phyloP scores from a whole-genome alignment of 2,329 filamentous ascomycete genomes.

The Fusarium fujikuroi region DNA sequence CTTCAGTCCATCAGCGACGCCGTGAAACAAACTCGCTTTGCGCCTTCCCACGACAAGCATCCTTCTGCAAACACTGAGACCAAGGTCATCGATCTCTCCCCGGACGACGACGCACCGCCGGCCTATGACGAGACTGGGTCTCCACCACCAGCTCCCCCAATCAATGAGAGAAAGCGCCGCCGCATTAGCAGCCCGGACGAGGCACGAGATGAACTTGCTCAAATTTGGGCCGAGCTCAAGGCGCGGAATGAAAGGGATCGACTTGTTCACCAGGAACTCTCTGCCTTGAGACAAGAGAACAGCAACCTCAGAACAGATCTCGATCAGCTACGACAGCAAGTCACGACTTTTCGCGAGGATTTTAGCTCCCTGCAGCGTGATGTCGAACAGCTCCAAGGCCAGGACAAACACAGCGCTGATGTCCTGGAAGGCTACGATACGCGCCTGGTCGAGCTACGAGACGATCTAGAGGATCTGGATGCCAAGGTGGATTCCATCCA shows the following conservation, averaged over 20 bases:
- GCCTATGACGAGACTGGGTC: slow-evolving; percentile 7
- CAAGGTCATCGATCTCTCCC: slow-evolving; percentile 8
- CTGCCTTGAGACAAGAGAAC: slow-evolving; percentile 1
- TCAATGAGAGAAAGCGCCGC: slow-evolving; percentile 16
- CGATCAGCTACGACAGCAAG: background rate
- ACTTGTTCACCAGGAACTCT: slow-evolving; percentile 4
- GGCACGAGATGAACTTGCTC: background rate
- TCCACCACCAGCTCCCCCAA: slow-evolving; percentile 3
- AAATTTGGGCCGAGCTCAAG: slow-evolving; percentile 14
- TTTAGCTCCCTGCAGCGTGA: slow-evolving; percentile 1
- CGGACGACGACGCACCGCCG: slow-evolving; percentile 7
- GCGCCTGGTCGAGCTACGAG: slow-evolving; percentile 8
- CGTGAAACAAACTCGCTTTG: background rate
- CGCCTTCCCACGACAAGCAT: background rate
- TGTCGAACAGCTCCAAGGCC: slow-evolving; percentile 8
- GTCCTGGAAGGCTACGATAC: slow-evolving; percentile 17
- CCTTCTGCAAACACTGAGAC: background rate
- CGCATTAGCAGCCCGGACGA: background rate
- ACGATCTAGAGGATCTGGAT: slow-evolving; percentile 20
- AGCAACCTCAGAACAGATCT: background rate
- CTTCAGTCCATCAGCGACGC: slow-evolving; percentile 16
- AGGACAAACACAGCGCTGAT: slow-evolving; percentile 7
- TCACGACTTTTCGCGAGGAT: background rate
- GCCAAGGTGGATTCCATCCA: slow-evolving; percentile 24
- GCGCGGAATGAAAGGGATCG: slow-evolving; percentile 7